These are phyloP conservation scores for Trametes elegans DNA, from an alignment of 768 basidiomycete genomes.

Conservation along the genomic window DNA sequence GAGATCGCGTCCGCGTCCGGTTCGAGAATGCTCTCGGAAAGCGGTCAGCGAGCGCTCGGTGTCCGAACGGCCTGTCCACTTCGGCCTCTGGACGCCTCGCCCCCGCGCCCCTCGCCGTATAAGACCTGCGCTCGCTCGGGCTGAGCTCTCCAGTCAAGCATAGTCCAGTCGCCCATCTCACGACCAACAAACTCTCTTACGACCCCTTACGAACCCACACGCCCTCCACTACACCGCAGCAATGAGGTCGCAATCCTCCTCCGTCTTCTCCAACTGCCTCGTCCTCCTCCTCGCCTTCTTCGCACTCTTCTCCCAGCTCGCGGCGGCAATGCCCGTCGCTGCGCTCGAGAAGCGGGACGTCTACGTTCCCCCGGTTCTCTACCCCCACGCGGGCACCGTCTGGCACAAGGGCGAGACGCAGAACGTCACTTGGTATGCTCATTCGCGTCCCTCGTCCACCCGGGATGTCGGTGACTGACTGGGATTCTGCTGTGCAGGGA, in stretches of 20 bases:
- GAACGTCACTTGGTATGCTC: slow-evolving; percentile 16
- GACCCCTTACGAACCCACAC: neutral
- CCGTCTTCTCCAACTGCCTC: slow-evolving; percentile 18
- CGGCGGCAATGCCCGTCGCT: slow-evolving; percentile 8
- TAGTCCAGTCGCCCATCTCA: no score
- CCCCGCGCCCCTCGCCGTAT: no score
- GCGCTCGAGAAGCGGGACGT: slow-evolving; percentile 12
- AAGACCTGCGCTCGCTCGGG: no score
- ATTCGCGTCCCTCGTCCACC: no score
- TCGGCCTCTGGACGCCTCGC: no score
- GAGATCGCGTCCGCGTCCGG: no score
- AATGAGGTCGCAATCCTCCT: neutral
- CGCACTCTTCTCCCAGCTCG: neutral
- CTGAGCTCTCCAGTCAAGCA: no score
- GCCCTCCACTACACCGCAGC: neutral
- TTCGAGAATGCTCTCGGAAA: no score
- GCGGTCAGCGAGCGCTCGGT: no score
- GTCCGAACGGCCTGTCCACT: no score
- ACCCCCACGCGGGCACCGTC: slow-evolving; percentile 16
- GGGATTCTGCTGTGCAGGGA: slow-evolving; percentile 16
- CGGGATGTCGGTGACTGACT: neutral
- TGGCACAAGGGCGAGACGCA: slow-evolving; percentile 17
- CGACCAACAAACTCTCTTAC: neutral
- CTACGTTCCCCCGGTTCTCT: slow-evolving; percentile 8
- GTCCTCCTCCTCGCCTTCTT: slow-evolving; percentile 3